Evolutionary conservation across 2,329 filamentous ascomycete genomes (phyloP), one percentile per base, ranked within the genome.

Genomic region (Penicillium sp.): DNA sequence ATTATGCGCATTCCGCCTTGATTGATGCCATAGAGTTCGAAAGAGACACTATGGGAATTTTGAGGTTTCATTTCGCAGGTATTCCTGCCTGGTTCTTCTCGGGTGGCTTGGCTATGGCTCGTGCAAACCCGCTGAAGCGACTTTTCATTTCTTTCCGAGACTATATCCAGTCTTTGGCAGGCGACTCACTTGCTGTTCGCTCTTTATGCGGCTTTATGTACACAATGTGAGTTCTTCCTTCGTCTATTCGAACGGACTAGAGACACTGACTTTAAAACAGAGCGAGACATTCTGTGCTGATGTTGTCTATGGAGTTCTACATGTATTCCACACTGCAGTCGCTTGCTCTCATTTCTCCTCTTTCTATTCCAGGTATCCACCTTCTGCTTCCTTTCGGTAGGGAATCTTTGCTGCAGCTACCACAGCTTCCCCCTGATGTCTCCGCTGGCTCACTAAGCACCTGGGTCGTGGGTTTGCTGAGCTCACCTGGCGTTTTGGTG

Each of bases 251-350:
- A 12, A 28, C 12, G 27, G 3, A 18, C 4, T 16, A 18, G n/a
- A 27, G 18, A 51, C 40, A 36, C 62, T 64, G 42, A 66, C 37
- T 22, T 45, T 13, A 22, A 28, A 25, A 3, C 36, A 75, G 73
- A 29, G 52, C 66, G 18, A 64, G 65, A 54, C 61, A 64, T 19
- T 58, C 60, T 2, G 56, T 73, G 30, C 68, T 72, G 41, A 55
- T 69, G 13, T 49, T 74, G 9, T 67, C 71, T 25, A 63, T 72
- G 41, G 71, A 74, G 52, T 62, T 68, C 22, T 69, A 74, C 49
- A 69, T 74, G 61, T 73, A 72, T 49, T 70, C 72, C 18, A 51
- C 73, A 13, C 60, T 75, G 14, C 73, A 75, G 52, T 67, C 67
- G 16, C 66, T 75, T 25, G 68, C 70, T 33, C 61, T 75, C 16